phyloP scores from a whole-genome alignment of 1,284 basidiomycete species.

The Microbotryum violaceum region DNA sequence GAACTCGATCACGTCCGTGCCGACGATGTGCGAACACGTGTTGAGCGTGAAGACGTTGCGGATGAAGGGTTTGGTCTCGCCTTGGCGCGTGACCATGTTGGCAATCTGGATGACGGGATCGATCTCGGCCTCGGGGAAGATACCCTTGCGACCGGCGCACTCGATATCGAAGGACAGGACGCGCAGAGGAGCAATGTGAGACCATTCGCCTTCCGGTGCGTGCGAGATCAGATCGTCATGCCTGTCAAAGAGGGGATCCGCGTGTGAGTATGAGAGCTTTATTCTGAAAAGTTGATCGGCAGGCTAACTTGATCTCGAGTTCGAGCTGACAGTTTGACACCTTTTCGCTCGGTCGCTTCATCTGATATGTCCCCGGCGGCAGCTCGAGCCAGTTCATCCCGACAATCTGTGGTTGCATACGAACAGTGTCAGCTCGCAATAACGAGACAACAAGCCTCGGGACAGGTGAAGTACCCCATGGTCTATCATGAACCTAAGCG shows the following conservation, averaged over 20 bases:
- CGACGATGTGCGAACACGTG: slow-evolving; percentile 84
- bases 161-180: slow-evolving; percentile 96
- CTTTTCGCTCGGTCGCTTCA: slow-evolving; percentile 53
- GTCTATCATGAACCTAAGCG: slow-evolving; percentile 91
- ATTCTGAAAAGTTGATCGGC: too few species aligned
- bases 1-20: slow-evolving; percentile 84
- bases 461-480: slow-evolving; percentile 57
- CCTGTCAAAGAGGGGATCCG: slow-evolving; percentile 44
- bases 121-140: slow-evolving; percentile 78
- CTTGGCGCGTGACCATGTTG: slow-evolving; percentile 93
- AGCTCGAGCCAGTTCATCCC: slow-evolving; percentile 98
- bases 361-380: slow-evolving; percentile 65
- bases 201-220: slow-evolving; percentile 80
- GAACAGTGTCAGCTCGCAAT: not conserved
- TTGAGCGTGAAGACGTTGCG: slow-evolving; percentile 94
- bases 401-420: slow-evolving; percentile 55
- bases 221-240: slow-evolving; percentile 78
- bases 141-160: slow-evolving; percentile 88
- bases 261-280: slow-evolving; percentile 2
- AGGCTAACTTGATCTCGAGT: slow-evolving; percentile 58
- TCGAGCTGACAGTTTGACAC: slow-evolving; percentile 81
- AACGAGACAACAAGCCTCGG: not conserved
- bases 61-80: slow-evolving; percentile 82
- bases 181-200: slow-evolving; percentile 77
- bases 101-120: slow-evolving; percentile 97